Conservation (phyloP, 2,329 filamentous ascomycete species). For the Colletotrichum neosansevieriae region DNA sequence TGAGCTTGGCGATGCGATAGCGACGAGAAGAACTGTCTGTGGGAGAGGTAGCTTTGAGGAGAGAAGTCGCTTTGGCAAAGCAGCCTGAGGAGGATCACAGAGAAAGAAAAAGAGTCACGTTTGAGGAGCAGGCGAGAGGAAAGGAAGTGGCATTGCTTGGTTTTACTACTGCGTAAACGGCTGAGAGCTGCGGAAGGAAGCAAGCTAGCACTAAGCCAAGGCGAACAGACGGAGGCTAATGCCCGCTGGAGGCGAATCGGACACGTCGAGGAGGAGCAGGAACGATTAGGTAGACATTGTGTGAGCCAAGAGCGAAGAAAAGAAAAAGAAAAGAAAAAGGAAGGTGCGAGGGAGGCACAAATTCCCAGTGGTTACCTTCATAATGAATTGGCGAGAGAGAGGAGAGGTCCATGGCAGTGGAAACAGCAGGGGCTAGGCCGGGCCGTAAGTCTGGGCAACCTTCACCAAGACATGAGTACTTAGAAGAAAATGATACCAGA, state of each 20-base stretch:
- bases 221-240: background rate
- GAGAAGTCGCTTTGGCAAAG: too few relatives aligned
- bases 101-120: too few relatives aligned
- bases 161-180: too few relatives aligned
- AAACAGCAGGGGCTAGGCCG: background rate
- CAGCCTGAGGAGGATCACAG: too few relatives aligned
- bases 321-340: background rate
- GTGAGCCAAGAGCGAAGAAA: background rate
- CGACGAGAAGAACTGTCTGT: background rate
- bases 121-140: too few relatives aligned
- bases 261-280: background rate
- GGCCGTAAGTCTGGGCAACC: too few relatives aligned
- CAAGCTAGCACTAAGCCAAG: background rate
- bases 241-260: background rate
- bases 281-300: background rate
- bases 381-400: background rate
- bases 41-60: background rate
- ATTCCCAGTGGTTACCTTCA: too few relatives aligned
- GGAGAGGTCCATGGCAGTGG: background rate
- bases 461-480: background rate
- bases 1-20: constrained; percentile 8
- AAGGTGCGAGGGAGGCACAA: constrained; percentile 1
- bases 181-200: background rate
- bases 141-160: too few relatives aligned
- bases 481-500: background rate